phyloP scores from a whole-genome alignment of 371 early-diverging fungal genomes.

The Rhizopus stolonifer region DNA sequence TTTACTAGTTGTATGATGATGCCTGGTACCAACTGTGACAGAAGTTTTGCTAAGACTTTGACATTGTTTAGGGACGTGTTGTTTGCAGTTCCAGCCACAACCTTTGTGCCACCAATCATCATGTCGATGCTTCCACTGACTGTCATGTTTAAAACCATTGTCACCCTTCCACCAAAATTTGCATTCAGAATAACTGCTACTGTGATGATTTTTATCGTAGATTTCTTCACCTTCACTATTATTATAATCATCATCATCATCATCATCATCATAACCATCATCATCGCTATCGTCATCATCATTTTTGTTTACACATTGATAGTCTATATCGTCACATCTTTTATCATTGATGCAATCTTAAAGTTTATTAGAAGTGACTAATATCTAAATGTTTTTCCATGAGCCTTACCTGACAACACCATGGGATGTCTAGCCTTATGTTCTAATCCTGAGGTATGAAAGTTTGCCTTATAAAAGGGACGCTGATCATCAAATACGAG shows the following conservation, averaged over 20 bases:
- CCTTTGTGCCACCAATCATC: neutral
- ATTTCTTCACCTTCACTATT: too few relatives aligned
- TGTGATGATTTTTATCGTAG: neutral
- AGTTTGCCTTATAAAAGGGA: neutral
- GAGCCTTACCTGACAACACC: neutral
- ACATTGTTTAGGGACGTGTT: neutral
- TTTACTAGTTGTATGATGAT: neutral
- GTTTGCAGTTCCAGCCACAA: neutral
- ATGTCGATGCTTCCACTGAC: neutral
- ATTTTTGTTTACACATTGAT: neutral
- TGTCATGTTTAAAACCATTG: neutral
- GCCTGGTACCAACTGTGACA: neutral
- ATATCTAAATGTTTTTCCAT: too few relatives aligned
- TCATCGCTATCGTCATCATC: neutral
- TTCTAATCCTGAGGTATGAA: neutral
- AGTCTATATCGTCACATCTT: constrained; percentile 1
- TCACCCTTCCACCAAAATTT: neutral
- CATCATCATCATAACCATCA: neutral
- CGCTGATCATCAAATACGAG: neutral
- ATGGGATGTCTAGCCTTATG: neutral
- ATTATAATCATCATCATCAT: neutral
- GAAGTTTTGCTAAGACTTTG: neutral
- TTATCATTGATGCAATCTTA: neutral
- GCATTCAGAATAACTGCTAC: neutral
- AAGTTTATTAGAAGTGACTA: neutral